A percentile compares a stretch with the other conserved stretches of the same genome.
phyloP scores from a whole-genome alignment of 495 filamentous ascomycete genomes.

The Chaetomidium leptoderma region DNA sequence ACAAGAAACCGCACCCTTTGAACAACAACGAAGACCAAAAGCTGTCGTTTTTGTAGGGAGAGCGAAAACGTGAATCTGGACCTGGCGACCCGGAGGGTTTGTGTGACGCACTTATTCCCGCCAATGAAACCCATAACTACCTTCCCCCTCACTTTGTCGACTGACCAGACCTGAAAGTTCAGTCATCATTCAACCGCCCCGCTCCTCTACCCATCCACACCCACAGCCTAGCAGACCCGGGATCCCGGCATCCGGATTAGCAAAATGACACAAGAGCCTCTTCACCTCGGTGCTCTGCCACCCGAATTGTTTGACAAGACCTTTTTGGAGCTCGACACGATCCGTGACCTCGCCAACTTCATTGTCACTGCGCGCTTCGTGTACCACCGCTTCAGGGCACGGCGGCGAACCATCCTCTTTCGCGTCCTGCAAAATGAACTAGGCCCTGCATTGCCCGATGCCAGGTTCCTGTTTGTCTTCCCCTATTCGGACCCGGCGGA shows the following conservation, averaged over 20 bases:
- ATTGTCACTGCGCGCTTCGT: slow-evolving; percentile 1
- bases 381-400: background rate
- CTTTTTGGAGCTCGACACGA: slow-evolving; percentile 1
- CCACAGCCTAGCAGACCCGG: background rate
- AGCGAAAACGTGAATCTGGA: too few relatives aligned
- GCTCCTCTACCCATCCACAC: background rate
- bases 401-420: slow-evolving; percentile 3
- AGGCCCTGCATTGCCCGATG: slow-evolving; percentile 5
- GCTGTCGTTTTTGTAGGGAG: too few relatives aligned
- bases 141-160: slow-evolving; percentile 2
- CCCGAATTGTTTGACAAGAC: slow-evolving; percentile 9
- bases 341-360: slow-evolving; percentile 12
- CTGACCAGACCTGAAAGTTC: background rate
- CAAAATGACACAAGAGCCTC: slow-evolving; percentile 3
- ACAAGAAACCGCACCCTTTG: too few relatives aligned
- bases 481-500: background rate
- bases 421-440: slow-evolving; percentile 14
- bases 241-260: background rate
- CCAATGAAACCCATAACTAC: background rate
- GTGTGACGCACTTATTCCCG: slow-evolving; percentile 1
- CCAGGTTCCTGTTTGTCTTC: slow-evolving; percentile 11
- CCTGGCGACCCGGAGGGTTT: too few relatives aligned
- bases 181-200: background rate
- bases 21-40: too few relatives aligned
- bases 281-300: background rate